Evolutionary conservation across 2,329 filamentous ascomycete species (phyloP).

Genomic region (Aspergillus japonicus): DNA sequence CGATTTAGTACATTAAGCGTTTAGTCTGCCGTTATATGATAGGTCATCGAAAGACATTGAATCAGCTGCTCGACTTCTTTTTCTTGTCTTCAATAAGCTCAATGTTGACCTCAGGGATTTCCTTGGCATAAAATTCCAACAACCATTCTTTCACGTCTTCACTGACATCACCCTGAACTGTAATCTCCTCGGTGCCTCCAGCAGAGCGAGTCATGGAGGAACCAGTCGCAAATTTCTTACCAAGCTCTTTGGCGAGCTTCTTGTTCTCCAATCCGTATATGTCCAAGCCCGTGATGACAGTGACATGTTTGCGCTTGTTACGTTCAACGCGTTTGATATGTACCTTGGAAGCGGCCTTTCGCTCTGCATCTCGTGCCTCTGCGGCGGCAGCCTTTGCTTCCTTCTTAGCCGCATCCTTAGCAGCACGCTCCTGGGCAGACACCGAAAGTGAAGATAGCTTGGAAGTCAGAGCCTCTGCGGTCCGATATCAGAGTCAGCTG

Average conservation of each 20-base stretch:
- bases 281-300: conserved; percentile 85
- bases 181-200: conserved; percentile 89
- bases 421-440: conserved; percentile 89
- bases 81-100: conserved; percentile 95
- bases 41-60: background rate
- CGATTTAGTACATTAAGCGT: conserved; percentile 5
- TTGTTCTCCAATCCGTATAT: conserved; percentile 90
- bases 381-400: conserved; percentile 87
- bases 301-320: conserved; percentile 97
- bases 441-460: conserved; percentile 83
- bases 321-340: conserved; percentile 96
- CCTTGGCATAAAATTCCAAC: conserved; percentile 74
- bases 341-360: conserved; percentile 77
- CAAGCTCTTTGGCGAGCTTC: conserved; percentile 93
- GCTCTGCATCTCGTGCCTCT: conserved; percentile 78
- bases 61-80: conserved; percentile 63
- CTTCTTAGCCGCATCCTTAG: conserved; percentile 96
- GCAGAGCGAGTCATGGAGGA: conserved; percentile 86
- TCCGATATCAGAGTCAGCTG: background rate
- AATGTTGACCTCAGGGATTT: conserved; percentile 92
- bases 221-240: conserved; percentile 97
- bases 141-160: conserved; percentile 92
- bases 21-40: conserved; percentile 14
- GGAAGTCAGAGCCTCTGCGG: conserved; percentile 72
- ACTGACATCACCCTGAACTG: conserved; percentile 94